Evolutionary conservation across 495 filamentous ascomycete genomes (phyloP).

Genomic region (Penicillium cinerascens): DNA sequence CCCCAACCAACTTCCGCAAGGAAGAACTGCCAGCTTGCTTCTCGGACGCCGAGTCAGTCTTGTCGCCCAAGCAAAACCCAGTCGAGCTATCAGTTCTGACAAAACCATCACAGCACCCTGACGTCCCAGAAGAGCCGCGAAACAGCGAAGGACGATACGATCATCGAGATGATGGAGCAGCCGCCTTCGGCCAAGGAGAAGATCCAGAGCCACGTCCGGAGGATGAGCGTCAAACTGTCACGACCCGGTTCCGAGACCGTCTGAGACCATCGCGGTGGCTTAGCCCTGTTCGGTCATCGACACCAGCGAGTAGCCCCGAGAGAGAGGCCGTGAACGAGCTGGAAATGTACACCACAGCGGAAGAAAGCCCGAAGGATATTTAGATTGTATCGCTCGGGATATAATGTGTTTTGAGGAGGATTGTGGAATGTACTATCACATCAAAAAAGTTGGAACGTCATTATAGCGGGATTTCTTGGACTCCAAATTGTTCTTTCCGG

Average conservation of each 20-base stretch:
- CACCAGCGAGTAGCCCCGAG: neutral
- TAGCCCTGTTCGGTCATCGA: neutral
- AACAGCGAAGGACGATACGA: constrained; percentile 29
- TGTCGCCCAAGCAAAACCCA: constrained; percentile 16
- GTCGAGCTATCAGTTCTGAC: constrained; percentile 29
- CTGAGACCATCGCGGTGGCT: constrained; percentile 16
- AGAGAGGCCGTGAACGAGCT: neutral
- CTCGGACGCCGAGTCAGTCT: constrained; percentile 44
- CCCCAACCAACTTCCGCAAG: constrained; percentile 45
- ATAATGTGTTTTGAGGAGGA: constrained; percentile 1
- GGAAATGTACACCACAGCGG: neutral
- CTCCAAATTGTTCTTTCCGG: constrained; percentile 19
- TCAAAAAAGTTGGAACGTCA: constrained; percentile 47
- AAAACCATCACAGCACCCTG: constrained; percentile 35
- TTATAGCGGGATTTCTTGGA: constrained; percentile 36
- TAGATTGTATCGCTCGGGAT: neutral
- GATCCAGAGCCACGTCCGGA: constrained; percentile 32
- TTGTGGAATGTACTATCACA: constrained; percentile 24
- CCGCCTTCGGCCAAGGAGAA: constrained; percentile 31
- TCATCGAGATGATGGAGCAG: constrained; percentile 24
- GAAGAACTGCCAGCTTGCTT: constrained; percentile 42
- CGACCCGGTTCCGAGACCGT: constrained; percentile 21
- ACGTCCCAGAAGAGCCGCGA: constrained; percentile 35
- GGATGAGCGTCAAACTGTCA: constrained; percentile 30
- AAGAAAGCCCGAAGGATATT: constrained; percentile 1